These are phyloP conservation scores for Chalaropsis thielavioides DNA, from an alignment of 2,329 filamentous ascomycete species.

Conservation along the genomic window DNA sequence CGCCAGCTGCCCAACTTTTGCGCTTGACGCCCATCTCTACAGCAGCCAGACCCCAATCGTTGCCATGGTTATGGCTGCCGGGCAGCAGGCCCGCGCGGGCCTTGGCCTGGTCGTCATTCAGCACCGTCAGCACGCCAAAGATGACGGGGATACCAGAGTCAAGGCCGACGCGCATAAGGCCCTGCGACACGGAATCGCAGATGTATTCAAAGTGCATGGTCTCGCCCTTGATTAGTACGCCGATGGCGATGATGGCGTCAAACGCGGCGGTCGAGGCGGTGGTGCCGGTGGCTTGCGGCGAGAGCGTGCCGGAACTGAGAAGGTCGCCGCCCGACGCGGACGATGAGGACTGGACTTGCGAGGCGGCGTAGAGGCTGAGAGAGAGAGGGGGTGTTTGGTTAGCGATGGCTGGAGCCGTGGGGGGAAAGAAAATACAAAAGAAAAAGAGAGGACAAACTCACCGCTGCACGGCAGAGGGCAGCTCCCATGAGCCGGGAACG, in stretches of 20 bases:
- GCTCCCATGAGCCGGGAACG: constrained; percentile 87
- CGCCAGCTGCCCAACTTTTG: constrained; percentile 65
- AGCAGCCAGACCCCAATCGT: constrained; percentile 89
- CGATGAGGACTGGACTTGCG: constrained; percentile 64
- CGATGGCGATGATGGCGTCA: constrained; percentile 88
- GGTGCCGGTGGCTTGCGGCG: constrained; percentile 30
- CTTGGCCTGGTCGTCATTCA: constrained; percentile 76
- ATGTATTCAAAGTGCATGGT: constrained; percentile 99
- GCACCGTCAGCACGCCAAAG: constrained; percentile 79
- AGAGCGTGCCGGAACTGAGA: constrained; percentile 51
- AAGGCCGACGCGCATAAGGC: constrained; percentile 85
- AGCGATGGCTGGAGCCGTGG: neutral
- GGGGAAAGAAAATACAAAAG: neutral
- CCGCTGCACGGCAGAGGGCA: constrained; percentile 81
- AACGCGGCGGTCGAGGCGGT: constrained; percentile 49
- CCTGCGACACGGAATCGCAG: constrained; percentile 75
- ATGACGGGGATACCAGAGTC: constrained; percentile 81
- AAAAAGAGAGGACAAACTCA: constrained; percentile 28
- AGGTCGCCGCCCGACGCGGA: constrained; percentile 59
- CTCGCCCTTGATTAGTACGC: constrained; percentile 93
- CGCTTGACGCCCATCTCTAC: constrained; percentile 89
- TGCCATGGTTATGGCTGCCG: constrained; percentile 94
- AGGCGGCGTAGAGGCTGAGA: constrained; percentile 63
- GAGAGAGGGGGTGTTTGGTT: neutral
- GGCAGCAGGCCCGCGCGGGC: constrained; percentile 66